Evolutionary conservation across 2,329 filamentous ascomycete species (phyloP), one percentile per base, ranked within the genome.

Genomic region (Chaetothyriales sp.): DNA sequence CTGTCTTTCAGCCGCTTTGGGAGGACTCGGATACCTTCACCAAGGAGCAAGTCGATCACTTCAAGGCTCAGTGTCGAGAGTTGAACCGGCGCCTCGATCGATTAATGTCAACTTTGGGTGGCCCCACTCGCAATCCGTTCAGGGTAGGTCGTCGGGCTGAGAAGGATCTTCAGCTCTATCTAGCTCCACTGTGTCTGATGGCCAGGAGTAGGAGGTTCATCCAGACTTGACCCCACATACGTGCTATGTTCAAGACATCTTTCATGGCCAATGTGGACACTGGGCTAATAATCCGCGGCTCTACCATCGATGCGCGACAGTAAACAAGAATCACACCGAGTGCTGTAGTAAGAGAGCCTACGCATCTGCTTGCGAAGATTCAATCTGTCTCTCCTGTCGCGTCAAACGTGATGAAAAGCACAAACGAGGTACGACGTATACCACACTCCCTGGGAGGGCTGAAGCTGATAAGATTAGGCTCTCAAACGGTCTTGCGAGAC

Each of bases 231-330:
- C 43, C 15, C 43, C 50, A 33, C 49, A 50, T 18, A 59, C 56
- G 55, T 57, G 57, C 33, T 56, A 56, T 50, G 22, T 53, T 19
- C 55, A 57, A 52, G 55, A 59, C 37, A 49, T 57, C 18, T 59
- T 51, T 40, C 57, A 57, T 49, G 15, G n/a, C 8, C 51, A 25
- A 18, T 57, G 57, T 46, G 50, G 47, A 15, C 55, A 57, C 44
- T 57, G 55, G 55, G 53, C 53, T 18, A 43, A 51, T n/a, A 15
- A 44, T 19, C 52, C 56, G 40, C 46, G 50, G 18, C 43, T 53
- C 20, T 57, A 56, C 37, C 53, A 57, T 28, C 45, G 43, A 18
- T 57, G 57, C 44, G 47, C 53, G 10, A 43, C 29, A 19, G 53
- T 37, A 15, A 45, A 22, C 51, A 44, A 28, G 48, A 46, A 29